phyloP scores from a whole-genome alignment of 2,329 filamentous ascomycete genomes.

The Achaetomium macrosporum region DNA sequence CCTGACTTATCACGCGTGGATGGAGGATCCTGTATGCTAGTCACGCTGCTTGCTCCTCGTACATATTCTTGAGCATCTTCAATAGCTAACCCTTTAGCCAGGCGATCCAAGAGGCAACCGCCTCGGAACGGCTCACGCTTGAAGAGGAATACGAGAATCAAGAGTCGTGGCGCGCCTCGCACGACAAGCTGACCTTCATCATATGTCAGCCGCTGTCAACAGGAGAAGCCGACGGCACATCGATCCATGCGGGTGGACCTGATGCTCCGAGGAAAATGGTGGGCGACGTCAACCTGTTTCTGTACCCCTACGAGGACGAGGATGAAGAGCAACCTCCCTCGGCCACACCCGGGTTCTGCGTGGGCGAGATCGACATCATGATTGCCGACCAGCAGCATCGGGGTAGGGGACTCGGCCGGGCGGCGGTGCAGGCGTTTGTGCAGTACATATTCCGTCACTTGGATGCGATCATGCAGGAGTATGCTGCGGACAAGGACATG shows the following conservation, averaged over 20 bases:
- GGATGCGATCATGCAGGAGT: conserved; percentile 52
- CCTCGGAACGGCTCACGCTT: conserved; percentile 76
- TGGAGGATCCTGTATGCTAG: conserved; percentile 66
- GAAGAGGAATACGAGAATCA: conserved; percentile 88
- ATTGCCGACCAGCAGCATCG: conserved; percentile 57
- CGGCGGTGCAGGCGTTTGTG: conserved; percentile 62
- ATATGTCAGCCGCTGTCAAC: conserved; percentile 50
- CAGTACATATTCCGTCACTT: conserved; percentile 57
- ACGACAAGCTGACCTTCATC: conserved; percentile 91
- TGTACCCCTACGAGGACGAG: conserved; percentile 53
- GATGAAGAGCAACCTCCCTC: conserved; percentile 23
- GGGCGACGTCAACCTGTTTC: conserved; percentile 77
- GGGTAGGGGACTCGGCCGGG: conserved; percentile 58
- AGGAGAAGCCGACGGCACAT: neutral
- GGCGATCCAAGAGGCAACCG: conserved; percentile 76
- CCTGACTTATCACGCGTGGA: conserved; percentile 79
- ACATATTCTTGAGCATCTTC: neutral
- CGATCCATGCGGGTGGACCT: conserved; percentile 35
- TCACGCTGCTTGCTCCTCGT: neutral
- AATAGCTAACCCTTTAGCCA: conserved; percentile 27
- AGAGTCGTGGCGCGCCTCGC: conserved; percentile 71
- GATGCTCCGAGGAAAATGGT: conserved; percentile 58
- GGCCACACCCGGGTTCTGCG: conserved; percentile 27
- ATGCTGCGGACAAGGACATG: conserved; percentile 25
- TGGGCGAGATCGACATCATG: conserved; percentile 85